A percentile compares a stretch with the other conserved stretches of the same genome.
phyloP scores from a whole-genome alignment of 148 eudicot genomes.

The Camellia sinensis region DNA sequence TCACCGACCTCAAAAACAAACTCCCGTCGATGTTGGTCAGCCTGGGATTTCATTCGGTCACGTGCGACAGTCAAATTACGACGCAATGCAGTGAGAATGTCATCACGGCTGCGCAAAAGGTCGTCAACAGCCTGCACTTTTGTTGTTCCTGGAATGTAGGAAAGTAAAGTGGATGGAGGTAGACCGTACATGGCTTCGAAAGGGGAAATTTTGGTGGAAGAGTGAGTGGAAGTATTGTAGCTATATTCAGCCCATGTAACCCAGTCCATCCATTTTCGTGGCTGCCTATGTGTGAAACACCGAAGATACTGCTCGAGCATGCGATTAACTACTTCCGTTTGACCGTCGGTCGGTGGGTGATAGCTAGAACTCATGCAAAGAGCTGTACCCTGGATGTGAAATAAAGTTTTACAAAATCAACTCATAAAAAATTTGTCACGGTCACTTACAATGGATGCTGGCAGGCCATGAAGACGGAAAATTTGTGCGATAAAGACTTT shows the following conservation, averaged over 20 bases:
- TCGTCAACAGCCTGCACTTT: background rate
- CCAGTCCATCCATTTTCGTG: background rate
- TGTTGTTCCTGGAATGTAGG: background rate
- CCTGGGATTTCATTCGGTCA: background rate
- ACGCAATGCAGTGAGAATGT: background rate
- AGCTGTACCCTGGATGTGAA: background rate
- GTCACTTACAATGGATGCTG: background rate
- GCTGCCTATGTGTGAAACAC: background rate
- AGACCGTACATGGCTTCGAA: background rate
- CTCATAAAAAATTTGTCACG: background rate
- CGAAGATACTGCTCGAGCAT: background rate
- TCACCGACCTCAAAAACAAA: background rate
- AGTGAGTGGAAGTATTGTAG: background rate
- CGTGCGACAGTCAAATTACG: background rate
- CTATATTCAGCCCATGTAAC: background rate
- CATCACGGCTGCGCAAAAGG: background rate
- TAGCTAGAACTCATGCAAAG: background rate
- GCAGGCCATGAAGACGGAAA: background rate
- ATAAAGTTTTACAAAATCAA: background rate
- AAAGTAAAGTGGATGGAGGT: background rate
- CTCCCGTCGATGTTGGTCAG: background rate
- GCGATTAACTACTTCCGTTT: background rate
- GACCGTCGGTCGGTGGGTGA: background rate
- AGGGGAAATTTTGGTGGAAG: background rate
- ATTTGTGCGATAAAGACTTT: background rate